These are phyloP conservation scores for Hericium coralloides DNA, from an alignment of 768 basidiomycete species.

Conservation along the genomic window DNA sequence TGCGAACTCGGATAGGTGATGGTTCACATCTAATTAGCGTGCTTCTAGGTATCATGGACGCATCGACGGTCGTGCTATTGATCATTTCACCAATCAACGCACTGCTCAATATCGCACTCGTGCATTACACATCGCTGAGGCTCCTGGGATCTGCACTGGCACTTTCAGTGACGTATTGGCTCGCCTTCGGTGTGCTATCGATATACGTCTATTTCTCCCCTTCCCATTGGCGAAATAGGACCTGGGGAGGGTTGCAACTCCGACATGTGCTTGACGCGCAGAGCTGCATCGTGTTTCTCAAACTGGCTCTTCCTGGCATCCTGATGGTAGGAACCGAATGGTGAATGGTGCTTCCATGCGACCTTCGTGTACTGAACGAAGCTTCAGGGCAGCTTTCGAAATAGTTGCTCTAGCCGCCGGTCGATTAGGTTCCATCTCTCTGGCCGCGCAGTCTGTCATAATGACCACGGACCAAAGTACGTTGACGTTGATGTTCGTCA, in stretches of 20 bases:
- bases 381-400: conserved; percentile 66
- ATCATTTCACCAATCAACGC: conserved; percentile 62
- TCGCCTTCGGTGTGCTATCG: conserved; percentile 50
- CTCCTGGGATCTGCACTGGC: conserved; percentile 61
- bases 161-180: conserved; percentile 61
- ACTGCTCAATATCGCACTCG: conserved; percentile 45
- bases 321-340: conserved; percentile 78
- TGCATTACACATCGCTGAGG: conserved; percentile 55
- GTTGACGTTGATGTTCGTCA: background rate
- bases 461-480: conserved; percentile 75
- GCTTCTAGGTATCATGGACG: conserved; percentile 59
- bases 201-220: conserved; percentile 41
- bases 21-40: background rate
- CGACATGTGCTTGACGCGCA: conserved; percentile 33
- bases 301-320: conserved; percentile 67
- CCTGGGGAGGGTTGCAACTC: conserved; percentile 54
- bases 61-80: conserved; percentile 55
- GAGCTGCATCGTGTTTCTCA: conserved; percentile 50
- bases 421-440: conserved; percentile 51
- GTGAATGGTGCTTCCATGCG: conserved; percentile 25
- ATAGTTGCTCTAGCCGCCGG: conserved; percentile 76
- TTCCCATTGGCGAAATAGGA: conserved; percentile 43
- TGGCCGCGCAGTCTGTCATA: conserved; percentile 71
- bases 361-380: background rate
- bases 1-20: conserved; percentile 18